Base-by-base conservation (phyloP, 2,329 filamentous ascomycete genomes). In the Sordariomycetes sp. region DNA sequence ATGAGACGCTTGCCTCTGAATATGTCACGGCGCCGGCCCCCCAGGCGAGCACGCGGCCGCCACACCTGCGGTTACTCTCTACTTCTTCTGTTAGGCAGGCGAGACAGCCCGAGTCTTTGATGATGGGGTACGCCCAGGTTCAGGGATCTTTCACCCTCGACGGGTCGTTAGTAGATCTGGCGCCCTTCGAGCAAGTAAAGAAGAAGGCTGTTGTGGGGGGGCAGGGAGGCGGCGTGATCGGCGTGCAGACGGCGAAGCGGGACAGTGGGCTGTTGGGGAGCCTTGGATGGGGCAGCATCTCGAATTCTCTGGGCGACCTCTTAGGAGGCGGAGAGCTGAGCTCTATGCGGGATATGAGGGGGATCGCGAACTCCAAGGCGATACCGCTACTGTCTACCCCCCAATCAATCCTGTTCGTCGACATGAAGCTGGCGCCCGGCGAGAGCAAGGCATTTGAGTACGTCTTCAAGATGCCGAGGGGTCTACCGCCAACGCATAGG, bases 121-220 rank as follows among this genome's bases (percentile, higher is more conserved):
- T 99, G 85, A 99, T 99, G 94, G 94, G 92, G 0, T 99, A 96
- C 71, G 93, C 90, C 2, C 94, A 99, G 65, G 83, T 97, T 2
- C 89, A 90, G 70, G 94, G 94, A 3, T 92, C 89, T 0, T 99
- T 99, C 65, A 90, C 86, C 0, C 74, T 99, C 7, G 94, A 99
- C 67, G 91, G 91, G 0, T 96, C 94, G 1, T 75, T 99, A 24
- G 85, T 99, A 60, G 93, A 95, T 65, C 85, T 95, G 46, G 85
- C 85, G 0, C 89, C 89, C 0, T 99, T 99, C 65, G 94, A 99
- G 68, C 90, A 95, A 65, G 92, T 97, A 46, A 99, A 99, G 71
- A 83, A 92, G 60, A 97, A 96, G 72, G 92, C 89, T 2, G 90
- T 96, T 7, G 83, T 96, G 5, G 90, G 90, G 54, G 89, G 88